phyloP scores from a whole-genome alignment of 192 early-diverging fungal genomes.

The Rhizophagus prolifer region DNA sequence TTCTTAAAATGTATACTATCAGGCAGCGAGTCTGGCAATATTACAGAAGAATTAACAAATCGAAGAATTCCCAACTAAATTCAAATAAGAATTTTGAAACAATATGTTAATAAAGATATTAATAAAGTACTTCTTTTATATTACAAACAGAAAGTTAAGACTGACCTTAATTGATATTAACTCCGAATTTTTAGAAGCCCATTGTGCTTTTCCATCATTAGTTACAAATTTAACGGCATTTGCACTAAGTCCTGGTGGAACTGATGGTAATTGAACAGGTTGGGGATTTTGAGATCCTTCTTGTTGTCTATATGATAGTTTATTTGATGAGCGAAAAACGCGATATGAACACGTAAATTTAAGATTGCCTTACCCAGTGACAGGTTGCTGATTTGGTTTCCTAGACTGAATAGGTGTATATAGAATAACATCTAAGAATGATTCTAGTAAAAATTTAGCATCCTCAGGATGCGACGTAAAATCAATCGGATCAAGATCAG shows the following conservation, averaged over 20 bases:
- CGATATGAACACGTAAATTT: too few species aligned
- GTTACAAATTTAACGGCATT: conserved; percentile 59
- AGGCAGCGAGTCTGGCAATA: conserved; percentile 45
- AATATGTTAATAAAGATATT: neutral
- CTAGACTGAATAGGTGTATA: conserved; percentile 46
- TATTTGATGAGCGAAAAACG: neutral
- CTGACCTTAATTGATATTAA: conserved; percentile 42
- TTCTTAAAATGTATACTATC: conserved; percentile 51
- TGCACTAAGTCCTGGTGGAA: conserved; percentile 51
- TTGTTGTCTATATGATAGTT: neutral
- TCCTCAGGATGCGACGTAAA: conserved; percentile 57
- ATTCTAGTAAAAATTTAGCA: conserved; percentile 49
- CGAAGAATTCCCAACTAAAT: conserved; percentile 45
- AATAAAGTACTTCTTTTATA: too few species aligned
- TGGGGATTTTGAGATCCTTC: conserved; percentile 12
- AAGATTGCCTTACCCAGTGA: neutral
- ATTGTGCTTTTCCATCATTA: conserved; percentile 72
- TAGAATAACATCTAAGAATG: conserved; percentile 66
- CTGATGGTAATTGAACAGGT: conserved; percentile 11
- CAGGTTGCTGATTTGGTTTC: neutral
- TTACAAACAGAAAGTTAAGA: neutral
- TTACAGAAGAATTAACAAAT: conserved; percentile 43
- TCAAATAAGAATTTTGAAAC: neutral
- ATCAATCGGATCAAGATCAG: conserved; percentile 51
- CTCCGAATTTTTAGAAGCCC: conserved; percentile 42